phyloP scores from a whole-genome alignment of 768 basidiomycete species.

The Phylloporus arenicola region DNA sequence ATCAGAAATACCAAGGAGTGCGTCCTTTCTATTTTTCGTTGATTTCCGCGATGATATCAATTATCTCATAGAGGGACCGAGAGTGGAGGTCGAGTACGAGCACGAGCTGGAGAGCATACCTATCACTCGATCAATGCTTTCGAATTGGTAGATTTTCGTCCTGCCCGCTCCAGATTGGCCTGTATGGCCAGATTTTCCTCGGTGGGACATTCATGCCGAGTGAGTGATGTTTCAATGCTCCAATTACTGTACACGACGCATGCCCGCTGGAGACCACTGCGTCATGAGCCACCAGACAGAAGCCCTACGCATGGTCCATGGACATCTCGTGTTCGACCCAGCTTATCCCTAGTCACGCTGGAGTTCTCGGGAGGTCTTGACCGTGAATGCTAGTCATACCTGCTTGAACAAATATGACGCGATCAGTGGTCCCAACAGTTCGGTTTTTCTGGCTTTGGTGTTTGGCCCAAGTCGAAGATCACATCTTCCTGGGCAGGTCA shows the following conservation, averaged over 20 bases:
- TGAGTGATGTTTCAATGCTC: neutral
- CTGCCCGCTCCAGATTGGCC: neutral
- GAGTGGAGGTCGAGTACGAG: conserved; percentile 96
- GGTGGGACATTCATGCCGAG: neutral
- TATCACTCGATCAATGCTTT: conserved; percentile 45
- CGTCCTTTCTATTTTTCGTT: conserved; percentile 22
- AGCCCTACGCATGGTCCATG: too few relatives aligned
- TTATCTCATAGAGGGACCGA: conserved; percentile 52
- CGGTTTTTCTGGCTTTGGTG: too few relatives aligned
- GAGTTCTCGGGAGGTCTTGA: too few relatives aligned
- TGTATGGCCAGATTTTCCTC: neutral
- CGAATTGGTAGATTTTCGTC: conserved; percentile 44
- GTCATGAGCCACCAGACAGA: neutral
- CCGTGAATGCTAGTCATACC: too few relatives aligned
- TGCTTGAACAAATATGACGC: too few relatives aligned
- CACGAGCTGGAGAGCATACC: conserved; percentile 75
- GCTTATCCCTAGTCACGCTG: too few relatives aligned
- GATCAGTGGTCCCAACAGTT: too few relatives aligned
- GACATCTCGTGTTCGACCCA: too few relatives aligned
- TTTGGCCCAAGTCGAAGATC: too few relatives aligned
- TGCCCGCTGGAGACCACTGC: neutral
- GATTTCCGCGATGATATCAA: conserved; percentile 9
- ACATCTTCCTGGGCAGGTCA: too few relatives aligned
- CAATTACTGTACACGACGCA: neutral
- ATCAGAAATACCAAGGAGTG: conserved; percentile 61